Percentiles rank a stretch among this genome's conserved stretches.
phyloP scores from a whole-genome alignment of 2,329 filamentous ascomycete species.

The Pseudogymnoascus sp. region DNA sequence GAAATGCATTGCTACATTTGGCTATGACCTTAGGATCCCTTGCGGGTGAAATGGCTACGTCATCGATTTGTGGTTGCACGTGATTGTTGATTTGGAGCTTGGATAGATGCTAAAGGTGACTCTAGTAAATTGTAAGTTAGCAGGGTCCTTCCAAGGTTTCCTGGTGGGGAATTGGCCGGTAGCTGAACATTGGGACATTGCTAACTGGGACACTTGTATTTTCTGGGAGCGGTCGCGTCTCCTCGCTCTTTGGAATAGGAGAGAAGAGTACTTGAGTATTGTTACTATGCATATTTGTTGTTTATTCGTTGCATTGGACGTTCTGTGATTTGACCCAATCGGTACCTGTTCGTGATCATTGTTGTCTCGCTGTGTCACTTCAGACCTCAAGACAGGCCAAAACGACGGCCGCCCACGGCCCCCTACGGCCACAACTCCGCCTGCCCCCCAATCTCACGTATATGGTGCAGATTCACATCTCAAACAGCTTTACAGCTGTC shows the following conservation, averaged over 20 bases:
- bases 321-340: not conserved
- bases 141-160: conserved; percentile 6
- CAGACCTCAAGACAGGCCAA: not conserved
- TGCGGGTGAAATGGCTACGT: not conserved
- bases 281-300: not conserved
- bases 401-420: not conserved
- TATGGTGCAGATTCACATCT: not conserved
- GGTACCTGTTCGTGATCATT: not conserved
- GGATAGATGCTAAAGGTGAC: not conserved
- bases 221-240: not conserved
- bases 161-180: not conserved
- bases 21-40: not conserved
- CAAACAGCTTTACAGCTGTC: not conserved
- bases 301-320: not conserved
- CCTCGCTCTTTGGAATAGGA: not conserved
- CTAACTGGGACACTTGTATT: not conserved
- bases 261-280: not conserved
- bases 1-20: not conserved
- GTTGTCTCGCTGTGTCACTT: not conserved
- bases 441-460: not conserved
- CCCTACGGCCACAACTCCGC: not conserved
- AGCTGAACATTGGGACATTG: conserved; percentile 3
- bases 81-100: not conserved
- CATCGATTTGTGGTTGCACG: not conserved
- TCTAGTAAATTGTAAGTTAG: conserved; percentile 4